Base-by-base conservation (phyloP, 169 alveolate genomes). In the Theileria equi region DNA sequence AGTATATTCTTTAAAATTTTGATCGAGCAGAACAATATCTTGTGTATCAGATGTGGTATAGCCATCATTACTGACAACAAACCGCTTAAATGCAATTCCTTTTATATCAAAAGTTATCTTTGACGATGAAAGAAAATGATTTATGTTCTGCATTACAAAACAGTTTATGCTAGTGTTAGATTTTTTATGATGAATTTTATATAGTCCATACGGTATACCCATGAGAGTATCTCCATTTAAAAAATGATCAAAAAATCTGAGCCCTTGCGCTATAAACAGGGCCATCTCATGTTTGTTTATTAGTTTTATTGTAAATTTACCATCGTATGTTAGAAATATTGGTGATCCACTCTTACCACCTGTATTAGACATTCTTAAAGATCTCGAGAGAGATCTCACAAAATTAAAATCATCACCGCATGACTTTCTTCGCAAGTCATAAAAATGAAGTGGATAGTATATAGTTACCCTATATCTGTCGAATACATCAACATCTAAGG, bases 341-440 rank as follows among this genome's bases (percentile, higher is more conserved):
- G 81, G 81, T 11, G 86, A 71, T 5, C 86, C 86, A 21, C 86
- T 77, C 55, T 77, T 77, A 7, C 81, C 81, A 17, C 86, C 81
- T 19, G 69, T 57, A 26, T 58, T 52, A 13, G 47, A 53, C 21
- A 66, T 36, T 6, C 81, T 32, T 34, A 67, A 38, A 4, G 73
- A 35, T 13, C 77, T 43, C 36, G 68, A 66, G 31, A 77, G 67
- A 23, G 86, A 77, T 34, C 81, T 43, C 1, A 50, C 74, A 43
- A 67, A 77, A 26, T 52, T 64, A 36, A 65, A 25, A 7, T 63
- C 81, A 35, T 74, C 84, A 8, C 80, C 79, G 17, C 80, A 74
- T 17, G 38, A 74, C n/a, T 29, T 36, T 16, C 57, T 58, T 11
- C 84, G 53, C 55, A 74, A 47, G 4, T 6, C 28, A 35, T 66